Percentiles rank a stretch among this genome's conserved stretches.
Conservation (phyloP, 2,329 filamentous ascomycete genomes). For the Pseudogymnoascus sp. region DNA sequence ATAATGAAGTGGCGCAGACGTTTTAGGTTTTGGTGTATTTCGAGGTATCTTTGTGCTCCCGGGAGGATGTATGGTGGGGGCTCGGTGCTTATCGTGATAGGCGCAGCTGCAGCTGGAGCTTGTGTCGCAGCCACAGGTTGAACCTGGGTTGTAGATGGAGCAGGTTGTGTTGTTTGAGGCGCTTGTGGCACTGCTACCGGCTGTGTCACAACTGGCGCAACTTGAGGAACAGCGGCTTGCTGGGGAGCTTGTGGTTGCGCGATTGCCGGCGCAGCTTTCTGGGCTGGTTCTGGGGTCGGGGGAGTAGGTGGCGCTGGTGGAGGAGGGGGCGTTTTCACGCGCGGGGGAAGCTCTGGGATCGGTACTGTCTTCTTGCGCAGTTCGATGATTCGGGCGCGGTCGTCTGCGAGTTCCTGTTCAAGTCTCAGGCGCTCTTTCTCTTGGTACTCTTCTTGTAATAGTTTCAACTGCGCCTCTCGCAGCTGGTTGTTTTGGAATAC, state of each 20-base stretch:
- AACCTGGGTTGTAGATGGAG: conserved; percentile 1
- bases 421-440: conserved; percentile 8
- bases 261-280: conserved; percentile 5
- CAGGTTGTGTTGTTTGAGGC: background rate
- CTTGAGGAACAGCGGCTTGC: conserved; percentile 11
- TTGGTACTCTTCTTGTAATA: conserved; percentile 9
- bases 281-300: background rate
- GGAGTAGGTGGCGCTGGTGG: conserved; percentile 5
- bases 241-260: background rate
- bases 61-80: conserved; percentile 18
- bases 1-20: conserved; percentile 43
- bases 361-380: conserved; percentile 30
- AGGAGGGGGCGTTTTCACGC: background rate
- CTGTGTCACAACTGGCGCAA: background rate
- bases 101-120: background rate
- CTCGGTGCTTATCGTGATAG: background rate
- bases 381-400: conserved; percentile 18
- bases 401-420: conserved; percentile 9
- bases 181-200: conserved; percentile 2
- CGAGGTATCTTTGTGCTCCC: conserved; percentile 38
- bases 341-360: conserved; percentile 18
- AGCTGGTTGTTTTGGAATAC: conserved; percentile 41
- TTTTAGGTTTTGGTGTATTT: conserved; percentile 61
- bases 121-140: background rate
- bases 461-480: conserved; percentile 24